Conservation (phyloP, 768 basidiomycete genomes). For the Leccinum subgranulosum region DNA sequence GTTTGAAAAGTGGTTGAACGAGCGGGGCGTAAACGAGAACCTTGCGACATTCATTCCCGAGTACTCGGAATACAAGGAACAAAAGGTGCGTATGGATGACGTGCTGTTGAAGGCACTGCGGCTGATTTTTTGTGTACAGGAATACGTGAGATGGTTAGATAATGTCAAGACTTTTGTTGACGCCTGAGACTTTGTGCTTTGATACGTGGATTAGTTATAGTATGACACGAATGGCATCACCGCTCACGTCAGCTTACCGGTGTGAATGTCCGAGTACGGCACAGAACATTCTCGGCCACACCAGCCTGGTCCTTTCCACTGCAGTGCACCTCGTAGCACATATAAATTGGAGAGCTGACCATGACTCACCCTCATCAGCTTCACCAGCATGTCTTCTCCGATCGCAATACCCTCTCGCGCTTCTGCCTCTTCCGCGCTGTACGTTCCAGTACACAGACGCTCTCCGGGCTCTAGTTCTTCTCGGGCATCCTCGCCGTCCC, state of each 20-base stretch:
- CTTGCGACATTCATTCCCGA: conserved; percentile 87
- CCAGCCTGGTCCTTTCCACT: not conserved
- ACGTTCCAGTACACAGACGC: conserved; percentile 43
- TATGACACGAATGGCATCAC: conserved; percentile 20
- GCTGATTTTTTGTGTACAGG: conserved; percentile 43
- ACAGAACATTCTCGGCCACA: conserved; percentile 20
- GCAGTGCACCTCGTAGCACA: not conserved
- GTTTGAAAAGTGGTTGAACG: conserved; percentile 85
- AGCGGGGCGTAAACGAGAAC: conserved; percentile 82
- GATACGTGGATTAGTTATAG: not conserved
- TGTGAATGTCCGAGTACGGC: not conserved
- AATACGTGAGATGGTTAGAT: conserved; percentile 88
- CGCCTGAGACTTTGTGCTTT: conserved; percentile 28
- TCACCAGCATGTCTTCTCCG: conserved; percentile 26
- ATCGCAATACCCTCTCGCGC: conserved; percentile 14
- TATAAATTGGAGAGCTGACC: not conserved
- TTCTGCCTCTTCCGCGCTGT: conserved; percentile 20
- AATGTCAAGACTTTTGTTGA: conserved; percentile 84
- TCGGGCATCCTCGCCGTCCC: conserved; percentile 11
- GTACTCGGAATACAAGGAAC: conserved; percentile 88
- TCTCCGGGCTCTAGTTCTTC: conserved; percentile 17
- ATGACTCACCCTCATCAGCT: not conserved
- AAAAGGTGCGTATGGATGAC: conserved; percentile 55
- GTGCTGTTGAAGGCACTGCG: not conserved
- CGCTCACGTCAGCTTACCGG: conserved; percentile 10